Evolutionary conservation across 495 filamentous ascomycete species (phyloP), one percentile per base, ranked within the genome.

Genomic region (Penicillium paxilli): DNA sequence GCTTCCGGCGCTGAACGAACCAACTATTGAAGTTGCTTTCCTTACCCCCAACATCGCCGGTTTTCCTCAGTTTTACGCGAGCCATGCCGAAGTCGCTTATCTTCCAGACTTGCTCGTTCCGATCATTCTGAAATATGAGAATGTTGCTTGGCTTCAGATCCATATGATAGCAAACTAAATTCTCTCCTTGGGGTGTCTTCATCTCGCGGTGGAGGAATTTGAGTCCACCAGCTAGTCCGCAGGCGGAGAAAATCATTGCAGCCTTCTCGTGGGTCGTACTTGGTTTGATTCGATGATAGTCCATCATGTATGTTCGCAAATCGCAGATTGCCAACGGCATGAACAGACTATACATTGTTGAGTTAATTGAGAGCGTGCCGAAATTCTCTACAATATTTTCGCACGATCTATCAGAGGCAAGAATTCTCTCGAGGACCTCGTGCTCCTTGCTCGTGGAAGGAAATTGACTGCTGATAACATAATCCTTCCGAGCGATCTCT

Each of bases 51-150:
- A 12, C 8, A 42, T 48, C 49, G 41, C 2, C 30, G 47, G 4
- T 53, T 51, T 19, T 44, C 41, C 2, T 62, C 3, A 16, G 2
- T 35, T 69, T 73, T 19, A 73, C 60, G n/a, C 62, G 52, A 32
- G 70, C 65, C 63, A 71, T 71, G 9, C 70, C 70, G 35, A 73
- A 73, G 38, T 73, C 70, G 33, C 70, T 71, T 8, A 73, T 62
- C 45, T 71, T 71, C 70, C 70, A 73, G 14, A 73, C 46, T 11
- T 62, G 48, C 1, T 35, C 42, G 12, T 53, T 47, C 5, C 32
- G 47, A 14, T 55, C 55, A 7, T 69, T 61, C 20, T 16, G 57
- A 25, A 70, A 73, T 22, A 73, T 56, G 14, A 73, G 59, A 30
- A 73, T 64, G 23, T 73, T 73, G 28, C 48, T 61, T 16, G 68